A percentile compares a stretch with the other conserved stretches of the same genome.
Evolutionary conservation across 106 monocot genomes (phyloP).

Genomic region (Platanthera guangdongensis): DNA sequence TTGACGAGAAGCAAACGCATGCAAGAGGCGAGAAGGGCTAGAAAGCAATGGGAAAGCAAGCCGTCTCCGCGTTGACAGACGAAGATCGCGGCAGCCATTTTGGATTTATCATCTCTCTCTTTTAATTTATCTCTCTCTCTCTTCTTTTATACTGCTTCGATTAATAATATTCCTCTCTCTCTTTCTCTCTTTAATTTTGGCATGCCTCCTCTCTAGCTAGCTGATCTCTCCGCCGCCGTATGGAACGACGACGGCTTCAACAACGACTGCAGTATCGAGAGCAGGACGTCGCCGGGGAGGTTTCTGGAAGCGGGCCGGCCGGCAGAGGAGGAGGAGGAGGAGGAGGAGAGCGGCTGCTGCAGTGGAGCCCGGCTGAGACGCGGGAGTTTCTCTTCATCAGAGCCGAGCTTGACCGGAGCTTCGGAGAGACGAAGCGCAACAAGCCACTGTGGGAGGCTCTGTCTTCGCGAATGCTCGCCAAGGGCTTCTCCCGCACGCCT

Average conservation of each 20-base stretch:
- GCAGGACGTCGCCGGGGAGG: constrained; percentile 7
- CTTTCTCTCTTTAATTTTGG: not conserved
- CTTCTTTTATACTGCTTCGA: not conserved
- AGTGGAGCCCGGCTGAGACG: constrained; percentile 74
- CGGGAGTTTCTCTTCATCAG: constrained; percentile 46
- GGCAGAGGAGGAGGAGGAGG: not conserved
- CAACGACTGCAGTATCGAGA: constrained; percentile 15
- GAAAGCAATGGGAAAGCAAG: constrained; percentile 56
- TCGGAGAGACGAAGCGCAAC: constrained; percentile 75
- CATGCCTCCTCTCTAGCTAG: too few relatives aligned
- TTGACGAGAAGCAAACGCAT: constrained; percentile 15
- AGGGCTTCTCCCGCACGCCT: constrained; percentile 59
- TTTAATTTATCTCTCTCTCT: constrained; percentile 2
- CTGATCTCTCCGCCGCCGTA: too few relatives aligned
- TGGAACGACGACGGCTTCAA: not conserved
- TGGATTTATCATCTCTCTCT: not conserved
- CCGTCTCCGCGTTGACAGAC: constrained; percentile 48
- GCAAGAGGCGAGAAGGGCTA: constrained; percentile 10
- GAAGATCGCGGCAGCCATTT: not conserved
- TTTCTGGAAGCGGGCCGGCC: not conserved
- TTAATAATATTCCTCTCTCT: not conserved
- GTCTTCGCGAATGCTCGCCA: constrained; percentile 35
- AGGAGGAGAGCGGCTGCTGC: constrained; percentile 33
- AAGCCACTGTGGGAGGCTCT: constrained; percentile 65
- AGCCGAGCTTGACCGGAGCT: constrained; percentile 54